Base-by-base conservation (phyloP, 2,329 filamentous ascomycete species). In the Aspergillus melleus region DNA sequence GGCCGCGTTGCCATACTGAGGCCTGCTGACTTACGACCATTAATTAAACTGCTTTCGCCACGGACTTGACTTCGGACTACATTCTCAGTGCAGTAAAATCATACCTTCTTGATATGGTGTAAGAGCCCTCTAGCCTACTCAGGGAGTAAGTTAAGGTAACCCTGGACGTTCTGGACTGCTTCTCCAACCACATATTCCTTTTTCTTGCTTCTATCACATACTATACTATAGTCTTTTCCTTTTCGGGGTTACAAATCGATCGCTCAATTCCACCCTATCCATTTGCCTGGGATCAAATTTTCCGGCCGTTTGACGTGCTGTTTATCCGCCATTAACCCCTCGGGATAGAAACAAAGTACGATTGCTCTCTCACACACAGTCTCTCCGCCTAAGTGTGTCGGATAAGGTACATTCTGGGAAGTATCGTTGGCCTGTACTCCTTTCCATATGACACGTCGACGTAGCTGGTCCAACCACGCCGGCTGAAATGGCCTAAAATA, bases 21-120 rank as follows among this genome's bases (percentile, higher is more conserved):
- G 62, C 70, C 70, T 69, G 68, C 66, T 72, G 71, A 73, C 70
- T 70, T 42, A 49, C 60, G 53, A 66, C 42, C 53, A 53, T 61
- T 61, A 58, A 65, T 65, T 64, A 62, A 66, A 61, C 69, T 73
- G 66, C 61, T 71, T 71, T 68, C 64, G 70, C 67, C 70, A 72
- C 69, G 66, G 71, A 49, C 53, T 47, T 47, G 65, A 61, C 44
- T 62, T 60, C 62, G 46, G 55, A 55, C 20, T 36, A 49, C 22
- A 51, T 56, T 39, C 47, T 26, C 14, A 49, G 57, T 29, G 49
- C 49, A 54, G 42, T 46, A 64, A 53, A 52, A 19, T 29, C n/a
- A 47, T 47, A 22, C 44, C 44, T 47, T 47, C 20, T 47, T 11
- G 24, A 58, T 52, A 52, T 50, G 46, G 24, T 36, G 26, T 29